A percentile compares a stretch with the other conserved stretches of the same genome.
Evolutionary conservation across 2,329 filamentous ascomycete species (phyloP).

Genomic region (Fonsecaea nubica): DNA sequence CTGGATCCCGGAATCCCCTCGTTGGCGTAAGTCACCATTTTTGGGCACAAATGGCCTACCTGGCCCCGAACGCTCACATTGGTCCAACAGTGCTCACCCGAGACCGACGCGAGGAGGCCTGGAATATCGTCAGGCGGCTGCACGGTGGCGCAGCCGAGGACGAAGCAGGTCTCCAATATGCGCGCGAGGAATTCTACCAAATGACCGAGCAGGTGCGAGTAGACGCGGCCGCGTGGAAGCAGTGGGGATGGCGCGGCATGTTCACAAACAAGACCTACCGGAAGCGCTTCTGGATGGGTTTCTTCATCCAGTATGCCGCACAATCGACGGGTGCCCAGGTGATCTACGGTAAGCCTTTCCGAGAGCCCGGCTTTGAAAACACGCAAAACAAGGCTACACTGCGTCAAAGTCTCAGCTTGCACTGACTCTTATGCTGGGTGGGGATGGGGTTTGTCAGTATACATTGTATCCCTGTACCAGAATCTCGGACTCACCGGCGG

Average conservation of each 20-base stretch:
- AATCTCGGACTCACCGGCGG: conserved; percentile 33
- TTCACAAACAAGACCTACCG: conserved; percentile 34
- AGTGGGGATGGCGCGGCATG: conserved; percentile 32
- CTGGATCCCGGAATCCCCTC: conserved; percentile 56
- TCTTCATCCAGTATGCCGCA: conserved; percentile 36
- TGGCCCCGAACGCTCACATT: background rate
- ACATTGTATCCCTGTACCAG: conserved; percentile 33
- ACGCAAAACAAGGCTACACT: background rate
- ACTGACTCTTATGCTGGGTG: conserved; percentile 9
- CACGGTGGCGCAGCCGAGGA: conserved; percentile 41
- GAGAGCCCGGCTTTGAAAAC: too few relatives aligned
- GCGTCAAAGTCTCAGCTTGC: background rate
- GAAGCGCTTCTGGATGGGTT: conserved; percentile 35
- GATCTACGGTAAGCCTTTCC: conserved; percentile 45
- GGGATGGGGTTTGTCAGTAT: conserved; percentile 17
- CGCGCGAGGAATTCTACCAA: conserved; percentile 36
- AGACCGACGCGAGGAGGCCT: conserved; percentile 55
- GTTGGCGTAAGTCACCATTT: conserved; percentile 51
- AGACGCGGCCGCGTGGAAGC: conserved; percentile 28
- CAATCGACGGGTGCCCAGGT: conserved; percentile 36
- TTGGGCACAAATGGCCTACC: background rate
- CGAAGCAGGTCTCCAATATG: conserved; percentile 30
- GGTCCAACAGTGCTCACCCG: conserved; percentile 46
- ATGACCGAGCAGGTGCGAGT: conserved; percentile 36
- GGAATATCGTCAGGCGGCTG: conserved; percentile 50